Base-by-base conservation (phyloP, 176 grass and related monocot species). In the Oryza officinalis region DNA sequence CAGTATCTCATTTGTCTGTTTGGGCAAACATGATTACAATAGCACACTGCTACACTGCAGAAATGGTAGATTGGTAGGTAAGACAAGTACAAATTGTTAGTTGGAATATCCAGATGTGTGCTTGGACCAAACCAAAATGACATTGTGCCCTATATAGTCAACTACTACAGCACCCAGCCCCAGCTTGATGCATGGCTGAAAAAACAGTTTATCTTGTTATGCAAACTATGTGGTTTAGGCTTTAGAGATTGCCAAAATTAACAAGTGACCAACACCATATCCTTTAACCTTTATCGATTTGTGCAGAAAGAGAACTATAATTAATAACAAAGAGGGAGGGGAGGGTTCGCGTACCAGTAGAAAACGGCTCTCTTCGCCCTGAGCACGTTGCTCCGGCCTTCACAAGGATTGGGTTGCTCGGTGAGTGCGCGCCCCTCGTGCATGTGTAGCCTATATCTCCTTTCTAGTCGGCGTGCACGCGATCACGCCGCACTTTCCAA, bases 1-100 rank as follows among this genome's bases (percentile, higher is more conserved):
- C 18, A 17, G 28, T 59, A 67, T 33, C 41, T 46, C 66, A 65
- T 78, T 86, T 77, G 52, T 89, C 71, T 54, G 59, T 1, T 45
- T 66, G 20, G 44, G 60, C 26, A 20, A 79, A 73, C 5, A 71
- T 38, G 26, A 65, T 71, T 30, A 60, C 43, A 52, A 68, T 66
- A 27, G 43, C 38, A 61, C 49, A 45, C 67, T 84, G 26, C 27
- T 6, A 52, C 38, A 22, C 6, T 41, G 15, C 26, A 72, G 27
- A 49, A 2, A 40, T 31, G 10, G 13, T 63, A 27, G 14, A 28
- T 66, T 30, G 30, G n/a, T 33, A 35, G 33, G 33, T 35, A 6
- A 1, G 23, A 47, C 27, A 47, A 46, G 27, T 45, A 74, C 54
- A 64, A 59, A 9, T 20, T 74, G 46, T 57, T 23, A 40, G 26